Base-by-base conservation (phyloP, 805 yeast species). In the Candida loeiensis region DNA sequence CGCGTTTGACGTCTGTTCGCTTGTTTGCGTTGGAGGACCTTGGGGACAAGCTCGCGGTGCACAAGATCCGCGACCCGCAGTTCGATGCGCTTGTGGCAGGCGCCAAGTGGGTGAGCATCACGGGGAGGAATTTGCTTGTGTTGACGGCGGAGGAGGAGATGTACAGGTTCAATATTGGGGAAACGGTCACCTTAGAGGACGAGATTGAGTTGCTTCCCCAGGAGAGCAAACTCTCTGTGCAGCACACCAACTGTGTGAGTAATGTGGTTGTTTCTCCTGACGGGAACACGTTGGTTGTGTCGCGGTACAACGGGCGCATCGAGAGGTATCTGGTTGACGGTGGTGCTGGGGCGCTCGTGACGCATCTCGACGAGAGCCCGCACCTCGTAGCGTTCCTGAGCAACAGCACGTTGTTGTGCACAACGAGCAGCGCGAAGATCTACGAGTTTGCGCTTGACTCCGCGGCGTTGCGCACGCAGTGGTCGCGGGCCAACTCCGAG, bases 401-500 rank as follows among this genome's bases (percentile, higher is more conserved):
- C 2, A 53, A 57, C 35, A 63, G 66, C 21, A 76, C 85, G 2
- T 64, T 89, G 25, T 56, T 83, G 13, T 79, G 82, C 8, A 74
- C 82, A 15, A 79, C 91, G 2, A 77, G 83, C 36, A 95, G 87
- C 37, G 85, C 84, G 58, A 81, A 77, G 51, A 58, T 93, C 17
- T 75, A 74, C 45, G 97, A 89, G 63, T 82, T 87, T 50, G 71
- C 76, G 37, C 48, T 72, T 13, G 36, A 17, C 12, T 34, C 47
- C 11, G 52, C 52, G 24, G 43, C 47, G 16, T 56, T 76, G 35
- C 68, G 79, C 48, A 82, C 96, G 0, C 54, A 72, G 7, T 91
- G 98, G 99, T 82, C 95, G 8, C 77, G 79, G 46, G 65, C 74
- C 38, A 88, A 88, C 59, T 74, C 87, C 13, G 93, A 85, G 38